Evolutionary conservation across 129 eudicot genomes (phyloP).

Genomic region (Lactuca saligna): DNA sequence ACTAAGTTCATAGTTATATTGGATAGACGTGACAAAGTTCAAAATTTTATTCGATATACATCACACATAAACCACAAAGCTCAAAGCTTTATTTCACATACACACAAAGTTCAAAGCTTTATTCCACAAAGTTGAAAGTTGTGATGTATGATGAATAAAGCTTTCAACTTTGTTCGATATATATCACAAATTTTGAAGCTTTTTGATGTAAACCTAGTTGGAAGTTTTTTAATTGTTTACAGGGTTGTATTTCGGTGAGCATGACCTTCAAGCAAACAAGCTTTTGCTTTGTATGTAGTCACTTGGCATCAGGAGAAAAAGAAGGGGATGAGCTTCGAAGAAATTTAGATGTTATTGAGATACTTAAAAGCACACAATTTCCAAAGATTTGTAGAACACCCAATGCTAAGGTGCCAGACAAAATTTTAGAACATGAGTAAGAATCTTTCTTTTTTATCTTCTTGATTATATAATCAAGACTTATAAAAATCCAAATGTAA

Average conservation of each 20-base stretch:
- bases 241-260: conserved; percentile 92
- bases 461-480: background rate
- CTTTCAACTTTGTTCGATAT: too few relatives aligned
- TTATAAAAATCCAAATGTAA: conserved; percentile 17
- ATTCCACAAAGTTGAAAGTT: too few relatives aligned
- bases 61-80: too few relatives aligned
- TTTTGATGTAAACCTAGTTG: background rate
- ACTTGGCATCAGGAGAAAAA: conserved; percentile 76
- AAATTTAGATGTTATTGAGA: conserved; percentile 68
- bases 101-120: too few relatives aligned
- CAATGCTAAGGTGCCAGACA: conserved; percentile 46
- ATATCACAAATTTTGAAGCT: too few relatives aligned
- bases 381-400: conserved; percentile 42
- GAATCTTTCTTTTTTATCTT: background rate
- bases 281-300: conserved; percentile 76
- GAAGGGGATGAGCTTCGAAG: conserved; percentile 82
- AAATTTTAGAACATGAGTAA: conserved; percentile 47
- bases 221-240: conserved; percentile 11
- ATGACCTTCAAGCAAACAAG: conserved; percentile 66
- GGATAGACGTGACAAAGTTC: too few relatives aligned
- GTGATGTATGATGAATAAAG: too few relatives aligned
- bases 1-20: too few relatives aligned
- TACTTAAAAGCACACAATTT: conserved; percentile 62
- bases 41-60: too few relatives aligned
- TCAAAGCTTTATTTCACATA: too few relatives aligned